A percentile compares a stretch with the other conserved stretches of the same genome.
Conservation (phyloP, 305 asterid genomes). For the Fraxinus albicans region DNA sequence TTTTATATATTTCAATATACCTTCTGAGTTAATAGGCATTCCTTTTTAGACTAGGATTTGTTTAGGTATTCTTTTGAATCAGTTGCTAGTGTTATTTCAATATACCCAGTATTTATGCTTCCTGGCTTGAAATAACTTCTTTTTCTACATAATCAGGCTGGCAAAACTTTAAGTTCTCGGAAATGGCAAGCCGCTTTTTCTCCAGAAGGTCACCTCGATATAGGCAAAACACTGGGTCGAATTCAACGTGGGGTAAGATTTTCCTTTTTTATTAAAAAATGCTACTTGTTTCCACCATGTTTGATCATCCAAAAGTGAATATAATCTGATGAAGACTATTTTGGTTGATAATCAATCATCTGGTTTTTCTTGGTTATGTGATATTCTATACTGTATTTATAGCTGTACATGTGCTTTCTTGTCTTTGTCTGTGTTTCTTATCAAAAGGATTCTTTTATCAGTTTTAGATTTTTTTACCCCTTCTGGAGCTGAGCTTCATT, state of each 20-base stretch:
- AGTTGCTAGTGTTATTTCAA: no score
- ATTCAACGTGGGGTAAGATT: conserved; percentile 83
- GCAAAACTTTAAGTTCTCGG: conserved; percentile 75
- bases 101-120: background rate
- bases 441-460: conserved; percentile 1
- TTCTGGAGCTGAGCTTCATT: conserved; percentile 3
- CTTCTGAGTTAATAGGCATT: background rate
- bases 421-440: conserved; percentile 16
- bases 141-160: conserved; percentile 52
- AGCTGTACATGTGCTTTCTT: background rate
- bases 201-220: conserved; percentile 73
- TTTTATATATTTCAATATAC: background rate
- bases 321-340: background rate
- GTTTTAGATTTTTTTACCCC: conserved; percentile 10
- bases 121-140: conserved; percentile 10
- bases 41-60: conserved; percentile 3
- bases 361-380: conserved; percentile 11
- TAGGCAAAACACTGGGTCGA: conserved; percentile 74
- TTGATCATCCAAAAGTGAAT: conserved; percentile 16
- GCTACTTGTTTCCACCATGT: conserved; percentile 13
- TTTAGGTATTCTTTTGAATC: conserved; percentile 1
- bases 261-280: conserved; percentile 19
- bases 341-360: background rate
- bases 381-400: background rate
- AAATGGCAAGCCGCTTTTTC: conserved; percentile 83